These are phyloP conservation scores for Phaffia australis DNA, from an alignment of 768 basidiomycete species.

Conservation along the genomic window DNA sequence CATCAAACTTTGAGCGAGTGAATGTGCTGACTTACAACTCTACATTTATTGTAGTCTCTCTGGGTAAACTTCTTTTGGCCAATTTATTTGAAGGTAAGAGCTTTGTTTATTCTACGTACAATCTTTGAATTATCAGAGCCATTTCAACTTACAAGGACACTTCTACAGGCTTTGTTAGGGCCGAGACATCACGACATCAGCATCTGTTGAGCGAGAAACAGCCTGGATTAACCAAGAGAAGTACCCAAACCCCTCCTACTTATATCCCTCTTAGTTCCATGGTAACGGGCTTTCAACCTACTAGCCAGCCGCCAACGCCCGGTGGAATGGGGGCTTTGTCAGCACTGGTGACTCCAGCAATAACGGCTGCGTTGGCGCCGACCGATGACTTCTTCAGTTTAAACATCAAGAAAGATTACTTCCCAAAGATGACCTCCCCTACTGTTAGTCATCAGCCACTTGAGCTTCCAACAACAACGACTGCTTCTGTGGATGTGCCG, in stretches of 20 bases:
- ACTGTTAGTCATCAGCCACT: neutral
- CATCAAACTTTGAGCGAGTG: neutral
- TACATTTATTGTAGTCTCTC: conserved; percentile 52
- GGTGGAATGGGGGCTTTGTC: conserved; percentile 33
- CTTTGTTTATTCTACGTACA: neutral
- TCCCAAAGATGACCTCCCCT: neutral
- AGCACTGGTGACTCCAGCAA: conserved; percentile 54
- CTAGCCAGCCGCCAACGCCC: conserved; percentile 19
- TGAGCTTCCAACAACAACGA: conserved; percentile 12
- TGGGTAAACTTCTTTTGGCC: conserved; percentile 80
- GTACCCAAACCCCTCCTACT: conserved; percentile 19
- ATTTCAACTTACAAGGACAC: too few relatives aligned
- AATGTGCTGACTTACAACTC: conserved; percentile 18
- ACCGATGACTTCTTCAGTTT: conserved; percentile 29
- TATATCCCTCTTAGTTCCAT: conserved; percentile 24
- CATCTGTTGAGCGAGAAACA: conserved; percentile 3
- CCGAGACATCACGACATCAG: conserved; percentile 44
- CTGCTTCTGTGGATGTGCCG: conserved; percentile 12
- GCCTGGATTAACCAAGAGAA: conserved; percentile 20
- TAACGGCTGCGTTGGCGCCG: conserved; percentile 57
- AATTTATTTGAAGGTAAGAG: conserved; percentile 59
- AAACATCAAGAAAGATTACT: neutral
- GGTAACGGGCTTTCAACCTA: too few relatives aligned
- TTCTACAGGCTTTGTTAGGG: conserved; percentile 48
- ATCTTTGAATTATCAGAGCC: neutral